phyloP scores from a whole-genome alignment of 2,329 filamentous ascomycete genomes.

The Pseudophaeomoniella oleicola region DNA sequence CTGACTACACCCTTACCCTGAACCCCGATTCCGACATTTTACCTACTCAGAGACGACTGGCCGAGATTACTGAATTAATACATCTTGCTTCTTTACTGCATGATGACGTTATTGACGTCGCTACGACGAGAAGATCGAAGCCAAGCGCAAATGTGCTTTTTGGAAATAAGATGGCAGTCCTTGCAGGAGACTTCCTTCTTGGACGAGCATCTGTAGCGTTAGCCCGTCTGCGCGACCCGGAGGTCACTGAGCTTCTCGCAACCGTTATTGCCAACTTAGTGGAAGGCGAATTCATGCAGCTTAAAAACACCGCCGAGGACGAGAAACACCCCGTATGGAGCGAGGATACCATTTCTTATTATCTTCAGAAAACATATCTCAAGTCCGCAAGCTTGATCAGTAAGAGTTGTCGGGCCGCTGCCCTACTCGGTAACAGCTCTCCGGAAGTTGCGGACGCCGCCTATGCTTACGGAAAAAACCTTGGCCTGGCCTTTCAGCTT shows the following conservation, averaged over 20 bases:
- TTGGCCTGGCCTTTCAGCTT: constrained; percentile 90
- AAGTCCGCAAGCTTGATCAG: constrained; percentile 93
- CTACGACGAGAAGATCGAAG: constrained; percentile 64
- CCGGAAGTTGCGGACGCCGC: constrained; percentile 74
- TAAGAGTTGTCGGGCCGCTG: constrained; percentile 85
- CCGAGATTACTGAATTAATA: constrained; percentile 94
- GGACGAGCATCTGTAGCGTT: constrained; percentile 87
- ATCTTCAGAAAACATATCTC: constrained; percentile 94
- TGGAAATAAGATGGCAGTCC: constrained; percentile 97
- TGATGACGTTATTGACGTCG: constrained; percentile 96
- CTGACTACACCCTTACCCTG: constrained; percentile 23
- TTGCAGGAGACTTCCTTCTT: constrained; percentile 92
- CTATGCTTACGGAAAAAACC: constrained; percentile 82
- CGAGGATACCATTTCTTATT: constrained; percentile 81
- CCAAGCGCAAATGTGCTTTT: constrained; percentile 89
- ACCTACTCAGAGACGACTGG: constrained; percentile 80
- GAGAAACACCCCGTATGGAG: constrained; percentile 74
- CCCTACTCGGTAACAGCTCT: constrained; percentile 66
- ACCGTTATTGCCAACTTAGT: constrained; percentile 96
- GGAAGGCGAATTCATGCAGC: constrained; percentile 98
- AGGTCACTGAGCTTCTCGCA: constrained; percentile 85
- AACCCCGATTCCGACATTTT: constrained; percentile 49
- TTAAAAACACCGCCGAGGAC: constrained; percentile 87
- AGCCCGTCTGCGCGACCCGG: constrained; percentile 75
- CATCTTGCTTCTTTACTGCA: constrained; percentile 93